Base-by-base conservation (phyloP, 768 basidiomycete genomes). In the Lentinus brumalis region DNA sequence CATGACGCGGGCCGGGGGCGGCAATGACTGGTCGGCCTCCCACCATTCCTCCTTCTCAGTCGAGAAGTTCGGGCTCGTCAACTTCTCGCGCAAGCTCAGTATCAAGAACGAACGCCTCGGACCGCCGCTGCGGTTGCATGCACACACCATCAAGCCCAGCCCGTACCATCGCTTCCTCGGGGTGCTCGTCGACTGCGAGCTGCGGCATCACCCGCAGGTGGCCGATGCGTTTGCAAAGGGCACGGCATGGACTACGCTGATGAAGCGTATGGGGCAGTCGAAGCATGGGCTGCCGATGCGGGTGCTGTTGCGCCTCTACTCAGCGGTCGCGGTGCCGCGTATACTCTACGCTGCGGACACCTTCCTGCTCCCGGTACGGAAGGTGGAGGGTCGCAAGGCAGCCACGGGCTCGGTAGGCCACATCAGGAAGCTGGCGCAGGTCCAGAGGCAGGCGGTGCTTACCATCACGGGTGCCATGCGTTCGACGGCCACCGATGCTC, bases 111-210 rank as follows among this genome's bases (percentile, higher is more conserved):
- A 52, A 5, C 18, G 38, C 32, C 32, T 35, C 14, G 39, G 59
- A 6, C 67, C 69, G 0, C 3, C 49, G 14, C 40, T 67, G 7
- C 29, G 2, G 50, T 46, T 2, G 32, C 40, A 1, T 35, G 66
- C 35, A 51, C 49, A 21, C 10, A 5, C 5, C 32, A 69, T 75
- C 49, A 38, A 58, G n/a, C 62, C 72, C 8, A 15, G 53, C 10
- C 29, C 16, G 4, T 39, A 56, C 0, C 61, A 67, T 56, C 72
- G 69, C 39, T 73, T 73, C 55, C 68, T 78, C 0, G 77, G 76
- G 0, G 59, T 79, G 0, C 39, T 63, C 7, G 21, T 77, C 0
- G 75, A 78, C 63, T 49, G 68, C 0, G 66, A 67, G 42, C 61
- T 78, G 5, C 21, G 60, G 0, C 77, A 70, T 61, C 59, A 69